phyloP scores from a whole-genome alignment of 2,329 filamentous ascomycete genomes.

The Amphichorda felina region DNA sequence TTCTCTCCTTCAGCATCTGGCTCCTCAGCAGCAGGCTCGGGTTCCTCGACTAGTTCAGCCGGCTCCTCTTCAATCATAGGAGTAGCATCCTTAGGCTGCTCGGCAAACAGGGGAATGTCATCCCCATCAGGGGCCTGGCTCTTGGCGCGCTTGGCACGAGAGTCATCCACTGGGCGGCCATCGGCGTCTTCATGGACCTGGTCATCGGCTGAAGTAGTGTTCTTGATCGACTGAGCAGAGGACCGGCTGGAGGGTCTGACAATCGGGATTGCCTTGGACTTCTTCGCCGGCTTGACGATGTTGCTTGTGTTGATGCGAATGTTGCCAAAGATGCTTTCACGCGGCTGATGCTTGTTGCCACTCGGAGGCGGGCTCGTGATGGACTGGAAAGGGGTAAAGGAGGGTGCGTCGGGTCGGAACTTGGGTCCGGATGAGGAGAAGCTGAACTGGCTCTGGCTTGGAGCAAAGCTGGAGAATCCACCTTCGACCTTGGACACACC shows the following conservation, averaged over 20 bases:
- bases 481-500: not conserved
- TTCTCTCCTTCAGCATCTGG: conserved; percentile 22
- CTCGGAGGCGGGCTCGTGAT: conserved; percentile 32
- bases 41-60: conserved; percentile 8
- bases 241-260: conserved; percentile 48
- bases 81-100: conserved; percentile 22
- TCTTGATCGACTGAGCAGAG: conserved; percentile 19
- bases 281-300: conserved; percentile 53
- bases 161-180: conserved; percentile 50
- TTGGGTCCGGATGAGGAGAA: conserved; percentile 55
- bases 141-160: conserved; percentile 64
- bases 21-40: conserved; percentile 8
- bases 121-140: conserved; percentile 55
- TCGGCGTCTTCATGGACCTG: conserved; percentile 38
- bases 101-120: conserved; percentile 64
- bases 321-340: conserved; percentile 54
- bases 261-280: conserved; percentile 77
- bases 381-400: conserved; percentile 55
- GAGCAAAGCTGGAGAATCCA: conserved; percentile 53
- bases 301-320: conserved; percentile 53
- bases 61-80: conserved; percentile 1
- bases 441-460: conserved; percentile 51
- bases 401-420: conserved; percentile 66
- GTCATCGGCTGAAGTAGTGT: conserved; percentile 11
- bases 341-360: conserved; percentile 18